Base-by-base conservation (phyloP, 208 protist genomes). In the Acanthamoeba royreba region DNA sequence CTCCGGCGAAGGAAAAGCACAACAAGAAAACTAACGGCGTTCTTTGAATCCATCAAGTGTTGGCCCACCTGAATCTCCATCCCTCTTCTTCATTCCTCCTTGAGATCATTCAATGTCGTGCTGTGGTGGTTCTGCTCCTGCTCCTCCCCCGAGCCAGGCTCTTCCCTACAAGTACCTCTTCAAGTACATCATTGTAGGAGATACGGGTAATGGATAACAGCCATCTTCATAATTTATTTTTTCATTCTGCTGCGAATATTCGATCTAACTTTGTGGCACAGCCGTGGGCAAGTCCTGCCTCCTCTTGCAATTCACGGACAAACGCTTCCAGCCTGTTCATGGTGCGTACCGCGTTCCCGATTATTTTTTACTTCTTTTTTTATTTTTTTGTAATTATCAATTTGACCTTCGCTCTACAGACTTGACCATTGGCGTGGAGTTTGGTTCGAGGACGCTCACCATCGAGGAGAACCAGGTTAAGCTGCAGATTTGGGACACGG, bases 381-480 rank as follows among this genome's bases (percentile, higher is more conserved):
- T 35, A 31, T 79, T 17, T n/a, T 79, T 79, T 79, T 79, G 38
- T n/a, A 45, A 7, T n/a, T n/a, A n/a, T n/a, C n/a, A n/a, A n/a
- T n/a, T n/a, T n/a, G n/a, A n/a, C n/a, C n/a, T n/a, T n/a, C n/a
- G n/a, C n/a, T n/a, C n/a, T n/a, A 28, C 55, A 72, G 99, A 99
- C 95, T 96, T 99, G 47, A 99, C 99, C 25, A 99, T 99, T 95
- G 99, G 99, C 83, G 99, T 99, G 35, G 99, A 99, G 95, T 99
- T 99, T 96, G 99, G 99, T 35, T 98, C 99, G 0, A 97, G 99
- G 69, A 98, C 98, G 92, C 97, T 99, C 77, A 97, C 96, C 11
- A 98, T 99, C 74, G 98, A 99, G 61, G 96, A 97, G 72, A 99
- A 99, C 92, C 97, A 98, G 94, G 97, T 99, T 22, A 99, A 99